Evolutionary conservation across 176 grass and related monocot species (phyloP).

Genomic region (Tuctoria greenei): DNA sequence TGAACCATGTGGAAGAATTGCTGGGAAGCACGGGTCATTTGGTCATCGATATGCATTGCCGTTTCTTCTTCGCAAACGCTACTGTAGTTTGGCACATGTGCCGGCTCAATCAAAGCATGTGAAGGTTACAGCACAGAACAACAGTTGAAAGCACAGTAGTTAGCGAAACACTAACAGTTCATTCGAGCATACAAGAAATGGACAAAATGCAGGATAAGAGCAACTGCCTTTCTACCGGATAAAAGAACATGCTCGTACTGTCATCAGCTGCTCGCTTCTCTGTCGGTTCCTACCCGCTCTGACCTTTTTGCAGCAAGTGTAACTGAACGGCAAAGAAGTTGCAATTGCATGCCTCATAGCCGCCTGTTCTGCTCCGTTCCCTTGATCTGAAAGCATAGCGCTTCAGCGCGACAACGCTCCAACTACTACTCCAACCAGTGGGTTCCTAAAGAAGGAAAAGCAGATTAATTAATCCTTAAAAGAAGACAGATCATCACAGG

Average conservation of each 20-base stretch:
- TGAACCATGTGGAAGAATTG: conserved; percentile 41
- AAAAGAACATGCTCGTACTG: background rate
- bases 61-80: background rate
- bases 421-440: conserved; percentile 33
- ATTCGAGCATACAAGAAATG: background rate
- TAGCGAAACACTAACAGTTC: background rate
- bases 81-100: background rate
- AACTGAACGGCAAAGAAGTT: background rate
- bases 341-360: background rate
- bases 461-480: conserved; percentile 14
- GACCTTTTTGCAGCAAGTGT: conserved; percentile 18
- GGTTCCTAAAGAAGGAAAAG: conserved; percentile 12
- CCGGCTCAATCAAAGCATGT: conserved; percentile 8
- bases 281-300: conserved; percentile 34
- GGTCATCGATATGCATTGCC: background rate
- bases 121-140: background rate
- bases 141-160: too few species aligned
- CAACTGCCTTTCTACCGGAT: conserved; percentile 17
- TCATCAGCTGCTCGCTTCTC: background rate
- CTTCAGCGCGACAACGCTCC: conserved; percentile 14
- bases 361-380: background rate
- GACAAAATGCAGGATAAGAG: background rate
- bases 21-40: background rate
- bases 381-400: conserved; percentile 5
- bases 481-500: background rate